A percentile compares a stretch with the other conserved stretches of the same genome.
Conservation (phyloP, 371 early-diverging fungal species). For the Gilbertella persicaria region DNA sequence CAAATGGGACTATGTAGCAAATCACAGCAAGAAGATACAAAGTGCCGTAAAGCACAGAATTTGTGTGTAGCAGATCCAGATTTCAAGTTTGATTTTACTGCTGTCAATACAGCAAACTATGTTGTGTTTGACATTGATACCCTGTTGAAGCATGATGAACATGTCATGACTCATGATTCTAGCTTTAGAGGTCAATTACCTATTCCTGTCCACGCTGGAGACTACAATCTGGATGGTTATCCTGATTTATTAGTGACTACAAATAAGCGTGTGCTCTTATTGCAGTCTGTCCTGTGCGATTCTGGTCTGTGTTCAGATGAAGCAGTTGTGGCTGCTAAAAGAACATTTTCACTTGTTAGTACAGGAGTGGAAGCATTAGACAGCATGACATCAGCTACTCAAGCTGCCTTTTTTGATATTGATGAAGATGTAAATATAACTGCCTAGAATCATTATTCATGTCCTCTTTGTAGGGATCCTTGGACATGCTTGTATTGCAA, state of each 20-base stretch:
- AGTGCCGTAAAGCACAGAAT: conserved; percentile 64
- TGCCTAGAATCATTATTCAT: no score
- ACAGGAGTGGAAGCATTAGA: conserved; percentile 64
- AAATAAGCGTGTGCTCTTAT: conserved; percentile 48
- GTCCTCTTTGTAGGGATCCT: conserved; percentile 62
- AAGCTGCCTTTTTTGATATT: conserved; percentile 82
- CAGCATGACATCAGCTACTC: conserved; percentile 47
- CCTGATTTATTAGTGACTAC: conserved; percentile 80
- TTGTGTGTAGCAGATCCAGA: conserved; percentile 76
- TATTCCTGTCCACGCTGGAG: conserved; percentile 65
- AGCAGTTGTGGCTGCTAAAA: conserved; percentile 43
- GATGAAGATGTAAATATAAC: conserved; percentile 75
- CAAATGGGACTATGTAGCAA: conserved; percentile 80
- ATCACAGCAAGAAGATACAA: conserved; percentile 23
- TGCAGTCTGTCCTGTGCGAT: conserved; percentile 65
- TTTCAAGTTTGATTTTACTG: conserved; percentile 67
- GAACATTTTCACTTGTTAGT: conserved; percentile 60
- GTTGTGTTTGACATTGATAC: conserved; percentile 48
- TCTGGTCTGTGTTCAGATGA: conserved; percentile 38
- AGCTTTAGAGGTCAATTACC: conserved; percentile 62
- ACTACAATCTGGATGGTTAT: conserved; percentile 90
- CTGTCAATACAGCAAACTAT: conserved; percentile 39
- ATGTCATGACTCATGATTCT: conserved; percentile 42
- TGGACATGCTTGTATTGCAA: conserved; percentile 78
- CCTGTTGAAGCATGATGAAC: conserved; percentile 51